phyloP scores from a whole-genome alignment of 1,284 basidiomycete species.

The Lentinus polychrous region DNA sequence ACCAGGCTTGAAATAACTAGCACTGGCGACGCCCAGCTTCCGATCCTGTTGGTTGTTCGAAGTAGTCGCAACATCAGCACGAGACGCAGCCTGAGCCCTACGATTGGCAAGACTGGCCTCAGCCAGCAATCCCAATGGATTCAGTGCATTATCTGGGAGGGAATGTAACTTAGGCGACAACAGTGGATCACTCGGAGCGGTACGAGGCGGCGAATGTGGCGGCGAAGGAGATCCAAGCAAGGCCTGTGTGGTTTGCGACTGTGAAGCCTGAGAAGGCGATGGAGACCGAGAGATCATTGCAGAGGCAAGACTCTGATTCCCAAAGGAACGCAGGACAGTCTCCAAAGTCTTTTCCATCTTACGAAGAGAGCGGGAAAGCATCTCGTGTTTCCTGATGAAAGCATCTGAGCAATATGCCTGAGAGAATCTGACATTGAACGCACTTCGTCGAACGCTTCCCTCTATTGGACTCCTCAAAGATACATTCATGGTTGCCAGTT shows the following conservation, averaged over 20 bases:
- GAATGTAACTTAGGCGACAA: slow-evolving; percentile 78
- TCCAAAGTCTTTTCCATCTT: slow-evolving; percentile 93
- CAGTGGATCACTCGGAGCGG: slow-evolving; percentile 25
- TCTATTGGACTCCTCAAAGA: slow-evolving; percentile 92
- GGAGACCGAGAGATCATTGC: slow-evolving; percentile 80
- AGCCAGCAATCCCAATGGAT: slow-evolving; percentile 85
- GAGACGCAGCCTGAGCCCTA: slow-evolving; percentile 35
- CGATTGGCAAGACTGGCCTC: slow-evolving; percentile 89
- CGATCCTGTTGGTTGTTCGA: slow-evolving; percentile 21
- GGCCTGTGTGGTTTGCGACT: slow-evolving; percentile 50
- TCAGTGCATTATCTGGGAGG: slow-evolving; percentile 85
- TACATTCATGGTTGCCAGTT: slow-evolving; percentile 81
- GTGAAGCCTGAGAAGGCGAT: slow-evolving; percentile 55
- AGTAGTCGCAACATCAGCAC: slow-evolving; percentile 14
- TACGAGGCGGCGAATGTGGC: slow-evolving; percentile 28
- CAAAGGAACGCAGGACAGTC: slow-evolving; percentile 77
- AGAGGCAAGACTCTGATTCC: slow-evolving; percentile 70
- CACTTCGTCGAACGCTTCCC: slow-evolving; percentile 89
- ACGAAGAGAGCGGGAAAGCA: slow-evolving; percentile 78
- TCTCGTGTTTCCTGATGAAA: slow-evolving; percentile 72
- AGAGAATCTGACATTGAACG: slow-evolving; percentile 17
- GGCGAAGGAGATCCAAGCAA: slow-evolving; percentile 56
- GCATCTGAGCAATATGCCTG: slow-evolving; percentile 9
- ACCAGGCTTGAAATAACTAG: slow-evolving; percentile 94
- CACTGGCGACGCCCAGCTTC: slow-evolving; percentile 79